A percentile compares a stretch with the other conserved stretches of the same genome.
Conservation (phyloP, 192 early-diverging fungal genomes). For the Anaeromyces robustus region DNA sequence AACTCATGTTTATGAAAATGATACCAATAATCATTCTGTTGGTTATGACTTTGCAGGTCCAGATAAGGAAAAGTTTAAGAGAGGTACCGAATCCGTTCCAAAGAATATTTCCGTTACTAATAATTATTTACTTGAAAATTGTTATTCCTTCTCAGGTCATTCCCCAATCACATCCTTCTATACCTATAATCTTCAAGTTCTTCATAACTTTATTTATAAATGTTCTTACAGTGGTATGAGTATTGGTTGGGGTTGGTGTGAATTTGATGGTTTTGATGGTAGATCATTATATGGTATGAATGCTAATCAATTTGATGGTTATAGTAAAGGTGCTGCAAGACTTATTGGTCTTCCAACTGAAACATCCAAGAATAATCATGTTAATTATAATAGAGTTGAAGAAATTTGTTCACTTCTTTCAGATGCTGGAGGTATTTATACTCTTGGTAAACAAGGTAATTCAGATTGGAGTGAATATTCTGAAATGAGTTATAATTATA, state of each 20-base stretch:
- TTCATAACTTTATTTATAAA: background rate
- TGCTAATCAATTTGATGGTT: background rate
- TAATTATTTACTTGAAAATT: background rate
- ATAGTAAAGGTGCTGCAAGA: background rate
- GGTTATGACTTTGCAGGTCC: background rate
- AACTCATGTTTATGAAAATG: background rate
- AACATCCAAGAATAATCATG: background rate
- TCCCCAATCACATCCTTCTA: background rate
- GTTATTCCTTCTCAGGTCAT: background rate
- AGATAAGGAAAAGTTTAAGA: background rate
- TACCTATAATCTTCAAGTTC: background rate
- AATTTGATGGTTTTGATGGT: background rate
- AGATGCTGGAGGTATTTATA: background rate
- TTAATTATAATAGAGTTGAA: background rate
- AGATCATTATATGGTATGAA: background rate
- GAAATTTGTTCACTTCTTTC: background rate
- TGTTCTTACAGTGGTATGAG: background rate
- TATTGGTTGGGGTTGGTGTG: background rate
- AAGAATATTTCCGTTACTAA: background rate
- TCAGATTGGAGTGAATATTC: background rate
- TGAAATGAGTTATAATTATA: background rate
- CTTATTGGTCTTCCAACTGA: background rate
- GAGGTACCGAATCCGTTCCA: background rate
- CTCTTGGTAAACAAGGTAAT: background rate
- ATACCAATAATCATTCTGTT: background rate